These are phyloP conservation scores for Fragilaria crotonensis DNA, from an alignment of 108 stramenopile species.

Conservation along the genomic window DNA sequence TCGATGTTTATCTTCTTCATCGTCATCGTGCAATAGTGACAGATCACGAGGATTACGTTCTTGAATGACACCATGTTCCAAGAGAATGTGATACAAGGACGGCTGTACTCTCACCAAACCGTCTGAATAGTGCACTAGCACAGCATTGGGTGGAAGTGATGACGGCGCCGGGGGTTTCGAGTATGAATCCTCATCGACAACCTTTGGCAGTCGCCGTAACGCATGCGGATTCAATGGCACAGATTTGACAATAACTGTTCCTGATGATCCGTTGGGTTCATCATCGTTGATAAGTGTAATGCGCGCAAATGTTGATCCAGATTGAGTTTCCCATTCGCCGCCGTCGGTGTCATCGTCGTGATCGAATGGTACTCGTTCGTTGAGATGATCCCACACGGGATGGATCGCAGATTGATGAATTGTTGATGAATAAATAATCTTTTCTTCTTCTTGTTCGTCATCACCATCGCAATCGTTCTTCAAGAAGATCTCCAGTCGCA, in stretches of 20 bases:
- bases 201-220: constrained; percentile 10
- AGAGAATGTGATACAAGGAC: constrained; percentile 28
- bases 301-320: constrained; percentile 9
- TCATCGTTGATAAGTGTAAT: constrained; percentile 4
- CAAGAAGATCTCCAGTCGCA: constrained; percentile 5
- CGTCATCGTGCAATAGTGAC: constrained; percentile 8
- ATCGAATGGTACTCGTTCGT: constrained; percentile 27
- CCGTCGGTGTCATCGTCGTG: constrained; percentile 11
- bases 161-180: constrained; percentile 9
- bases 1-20: constrained; percentile 9
- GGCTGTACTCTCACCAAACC: constrained; percentile 46
- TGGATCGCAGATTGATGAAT: constrained; percentile 18
- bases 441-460: constrained; percentile 5
- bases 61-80: constrained; percentile 13
- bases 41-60: neutral
- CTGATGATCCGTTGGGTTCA: too few relatives aligned
- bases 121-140: constrained; percentile 64
- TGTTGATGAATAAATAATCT: constrained; percentile 10
- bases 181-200: neutral
- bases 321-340: neutral
- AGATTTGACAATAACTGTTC: constrained; percentile 6
- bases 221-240: constrained; percentile 21
- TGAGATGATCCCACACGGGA: constrained; percentile 59
- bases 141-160: constrained; percentile 61
- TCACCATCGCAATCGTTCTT: neutral